Conservation (phyloP, 2,329 filamentous ascomycete genomes). For the Aureobasidium uvarum region DNA sequence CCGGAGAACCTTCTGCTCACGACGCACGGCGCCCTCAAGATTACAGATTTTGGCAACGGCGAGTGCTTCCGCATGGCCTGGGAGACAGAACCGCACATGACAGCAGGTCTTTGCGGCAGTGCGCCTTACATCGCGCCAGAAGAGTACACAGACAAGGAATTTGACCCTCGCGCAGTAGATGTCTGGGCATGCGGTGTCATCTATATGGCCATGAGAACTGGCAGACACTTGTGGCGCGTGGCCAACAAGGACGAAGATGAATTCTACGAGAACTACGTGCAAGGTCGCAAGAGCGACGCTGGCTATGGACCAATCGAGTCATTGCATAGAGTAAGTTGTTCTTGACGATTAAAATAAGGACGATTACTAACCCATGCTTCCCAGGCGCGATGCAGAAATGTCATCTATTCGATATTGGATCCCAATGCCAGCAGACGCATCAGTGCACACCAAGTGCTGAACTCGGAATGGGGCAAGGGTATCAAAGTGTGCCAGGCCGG, state of each 20-base stretch:
- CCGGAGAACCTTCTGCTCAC: slow-evolving; percentile 95
- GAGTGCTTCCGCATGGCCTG: slow-evolving; percentile 99
- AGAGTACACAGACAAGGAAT: slow-evolving; percentile 92
- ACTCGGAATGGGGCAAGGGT: slow-evolving; percentile 97
- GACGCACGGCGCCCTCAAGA: slow-evolving; percentile 88
- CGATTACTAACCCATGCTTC: slow-evolving; percentile 29
- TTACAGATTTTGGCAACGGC: slow-evolving; percentile 97
- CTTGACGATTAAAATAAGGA: slow-evolving; percentile 2
- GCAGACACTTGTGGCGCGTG: slow-evolving; percentile 93
- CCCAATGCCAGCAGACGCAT: slow-evolving; percentile 90
- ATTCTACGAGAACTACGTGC: slow-evolving; percentile 91
- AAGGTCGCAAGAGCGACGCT: slow-evolving; percentile 89
- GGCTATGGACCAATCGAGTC: slow-evolving; percentile 97
- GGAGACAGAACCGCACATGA: slow-evolving; percentile 98
- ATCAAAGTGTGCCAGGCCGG: slow-evolving; percentile 97
- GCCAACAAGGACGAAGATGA: slow-evolving; percentile 96
- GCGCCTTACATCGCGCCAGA: slow-evolving; percentile 97
- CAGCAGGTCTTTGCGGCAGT: slow-evolving; percentile 91
- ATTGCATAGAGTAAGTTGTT: slow-evolving; percentile 75
- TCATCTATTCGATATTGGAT: slow-evolving; percentile 97
- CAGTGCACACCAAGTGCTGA: slow-evolving; percentile 92
- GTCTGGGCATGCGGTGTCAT: slow-evolving; percentile 99
- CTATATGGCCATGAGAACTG: slow-evolving; percentile 99
- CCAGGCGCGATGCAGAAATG: slow-evolving; percentile 93
- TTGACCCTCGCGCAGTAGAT: slow-evolving; percentile 95